Evolutionary conservation across 129 eudicot species (phyloP).

Genomic region (Lactuca sativa): DNA sequence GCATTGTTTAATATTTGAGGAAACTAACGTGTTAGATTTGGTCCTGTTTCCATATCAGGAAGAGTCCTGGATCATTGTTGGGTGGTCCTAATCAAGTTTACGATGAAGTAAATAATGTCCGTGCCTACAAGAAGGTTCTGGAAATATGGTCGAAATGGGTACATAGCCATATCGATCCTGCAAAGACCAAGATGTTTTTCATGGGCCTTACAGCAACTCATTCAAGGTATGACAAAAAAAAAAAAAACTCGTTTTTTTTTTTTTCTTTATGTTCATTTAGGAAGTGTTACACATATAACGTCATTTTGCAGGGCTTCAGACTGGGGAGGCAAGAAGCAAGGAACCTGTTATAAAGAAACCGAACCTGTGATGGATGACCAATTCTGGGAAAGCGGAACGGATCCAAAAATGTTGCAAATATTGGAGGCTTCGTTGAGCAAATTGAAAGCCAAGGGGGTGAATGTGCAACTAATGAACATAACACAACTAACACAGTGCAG

Average conservation of each 20-base stretch:
- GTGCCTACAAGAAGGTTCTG: conserved; percentile 56
- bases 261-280: background rate
- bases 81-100: conserved; percentile 43
- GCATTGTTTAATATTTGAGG: conserved; percentile 4
- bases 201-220: conserved; percentile 70
- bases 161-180: conserved; percentile 46
- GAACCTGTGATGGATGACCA: conserved; percentile 26
- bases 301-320: conserved; percentile 29
- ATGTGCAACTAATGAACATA: conserved; percentile 33
- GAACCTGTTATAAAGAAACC: conserved; percentile 27
- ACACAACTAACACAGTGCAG: conserved; percentile 35
- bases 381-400: conserved; percentile 36
- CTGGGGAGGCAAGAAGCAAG: conserved; percentile 32
- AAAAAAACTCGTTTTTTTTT: background rate
- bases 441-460: conserved; percentile 28
- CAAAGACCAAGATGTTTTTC: conserved; percentile 56
- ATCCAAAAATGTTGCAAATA: conserved; percentile 28
- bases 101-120: conserved; percentile 46
- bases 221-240: conserved; percentile 30
- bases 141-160: conserved; percentile 76
- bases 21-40: conserved; percentile 7
- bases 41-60: conserved; percentile 30
- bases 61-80: conserved; percentile 49
- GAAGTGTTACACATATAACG: background rate
- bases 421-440: conserved; percentile 22